Conservation (phyloP, 176 grass and related monocot genomes). For the Tuctoria greenei region DNA sequence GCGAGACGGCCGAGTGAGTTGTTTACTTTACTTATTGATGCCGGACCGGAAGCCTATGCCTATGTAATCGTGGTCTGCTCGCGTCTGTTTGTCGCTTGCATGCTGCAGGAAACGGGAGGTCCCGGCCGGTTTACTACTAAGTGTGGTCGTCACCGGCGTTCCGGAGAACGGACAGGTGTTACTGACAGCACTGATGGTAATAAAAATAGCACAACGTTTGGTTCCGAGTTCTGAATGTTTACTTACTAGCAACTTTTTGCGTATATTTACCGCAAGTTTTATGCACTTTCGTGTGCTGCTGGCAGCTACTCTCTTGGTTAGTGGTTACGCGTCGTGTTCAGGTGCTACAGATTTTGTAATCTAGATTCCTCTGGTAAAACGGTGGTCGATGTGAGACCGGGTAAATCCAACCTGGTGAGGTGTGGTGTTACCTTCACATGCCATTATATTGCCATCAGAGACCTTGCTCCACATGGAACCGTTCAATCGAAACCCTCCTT, state of each 20-base stretch:
- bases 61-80: background rate
- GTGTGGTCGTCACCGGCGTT: slow-evolving; percentile 18
- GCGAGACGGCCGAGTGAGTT: slow-evolving; percentile 48
- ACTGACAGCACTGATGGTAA: slow-evolving; percentile 39
- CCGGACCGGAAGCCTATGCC: too few species aligned
- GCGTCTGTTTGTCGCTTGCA: background rate
- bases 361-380: background rate
- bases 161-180: background rate
- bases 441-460: too few species aligned
- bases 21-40: slow-evolving; percentile 18
- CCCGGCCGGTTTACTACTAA: background rate
- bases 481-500: background rate
- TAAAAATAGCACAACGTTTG: background rate
- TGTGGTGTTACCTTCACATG: background rate
- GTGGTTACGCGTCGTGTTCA: slow-evolving; percentile 16
- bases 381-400: background rate
- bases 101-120: background rate
- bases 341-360: background rate
- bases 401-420: background rate
- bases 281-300: background rate
- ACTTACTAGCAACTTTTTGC: background rate
- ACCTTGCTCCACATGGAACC: background rate
- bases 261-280: slow-evolving; percentile 12
- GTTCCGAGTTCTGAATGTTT: background rate
- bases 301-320: slow-evolving; percentile 4